Percentiles rank a stretch among this genome's conserved stretches.
phyloP scores from a whole-genome alignment of 306 rosid species.

The Lathyrus sativus region DNA sequence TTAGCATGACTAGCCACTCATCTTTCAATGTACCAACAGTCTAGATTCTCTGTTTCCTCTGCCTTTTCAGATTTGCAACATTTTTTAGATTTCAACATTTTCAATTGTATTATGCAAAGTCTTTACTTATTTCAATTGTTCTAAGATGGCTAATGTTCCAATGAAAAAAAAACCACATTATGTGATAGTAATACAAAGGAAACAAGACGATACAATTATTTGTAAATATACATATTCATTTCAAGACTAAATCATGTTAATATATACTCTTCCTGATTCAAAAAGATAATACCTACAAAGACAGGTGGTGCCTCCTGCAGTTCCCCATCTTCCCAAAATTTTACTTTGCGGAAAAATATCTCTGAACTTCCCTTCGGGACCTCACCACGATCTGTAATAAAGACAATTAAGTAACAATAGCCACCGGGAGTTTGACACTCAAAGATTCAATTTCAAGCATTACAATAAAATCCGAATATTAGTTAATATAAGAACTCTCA shows the following conservation, averaged over 20 bases:
- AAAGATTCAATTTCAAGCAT: slow-evolving; percentile 14
- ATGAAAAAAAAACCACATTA: slow-evolving; percentile 23
- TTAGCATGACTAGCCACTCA: slow-evolving; percentile 30
- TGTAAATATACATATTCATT: slow-evolving; percentile 1
- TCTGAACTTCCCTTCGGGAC: slow-evolving; percentile 72
- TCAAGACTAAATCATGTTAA: slow-evolving; percentile 30
- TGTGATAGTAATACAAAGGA: background rate
- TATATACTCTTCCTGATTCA: slow-evolving; percentile 44
- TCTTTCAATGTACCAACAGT: slow-evolving; percentile 10
- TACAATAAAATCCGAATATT: background rate
- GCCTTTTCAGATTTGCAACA: slow-evolving; percentile 21
- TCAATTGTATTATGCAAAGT: slow-evolving; percentile 6
- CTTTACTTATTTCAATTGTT: background rate
- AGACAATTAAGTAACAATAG: slow-evolving; percentile 13
- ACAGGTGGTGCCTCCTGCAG: slow-evolving; percentile 92
- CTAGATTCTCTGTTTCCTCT: background rate
- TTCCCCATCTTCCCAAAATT: slow-evolving; percentile 85
- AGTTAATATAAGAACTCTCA: slow-evolving; percentile 18
- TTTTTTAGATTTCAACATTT: slow-evolving; percentile 10
- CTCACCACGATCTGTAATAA: slow-evolving; percentile 73
- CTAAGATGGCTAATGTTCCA: slow-evolving; percentile 20
- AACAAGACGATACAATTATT: slow-evolving; percentile 18
- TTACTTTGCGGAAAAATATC: slow-evolving; percentile 84
- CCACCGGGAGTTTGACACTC: background rate
- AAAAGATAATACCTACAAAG: slow-evolving; percentile 93